Conservation (phyloP, 805 yeast species). For the Hanseniaspora valbyensis region DNA sequence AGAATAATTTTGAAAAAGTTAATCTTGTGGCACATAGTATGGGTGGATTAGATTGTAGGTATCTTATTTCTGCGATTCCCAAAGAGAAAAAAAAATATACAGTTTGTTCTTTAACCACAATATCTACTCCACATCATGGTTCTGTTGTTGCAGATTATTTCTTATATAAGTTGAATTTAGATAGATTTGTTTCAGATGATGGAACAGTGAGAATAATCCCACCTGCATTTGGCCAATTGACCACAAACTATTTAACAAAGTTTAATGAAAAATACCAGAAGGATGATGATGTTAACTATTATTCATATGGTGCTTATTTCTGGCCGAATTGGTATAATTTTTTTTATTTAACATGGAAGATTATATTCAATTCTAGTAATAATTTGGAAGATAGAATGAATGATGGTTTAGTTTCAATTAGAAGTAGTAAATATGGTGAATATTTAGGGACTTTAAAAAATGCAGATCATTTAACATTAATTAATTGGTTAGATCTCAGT, state of each 20-base stretch:
- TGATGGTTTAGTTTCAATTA: constrained; percentile 78
- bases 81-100: constrained; percentile 34
- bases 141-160: constrained; percentile 66
- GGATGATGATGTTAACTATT: constrained; percentile 56
- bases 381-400: constrained; percentile 39
- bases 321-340: constrained; percentile 51
- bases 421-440: constrained; percentile 73
- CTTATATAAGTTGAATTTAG: constrained; percentile 19
- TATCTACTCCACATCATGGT: constrained; percentile 83
- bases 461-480: constrained; percentile 77
- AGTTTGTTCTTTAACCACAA: constrained; percentile 68
- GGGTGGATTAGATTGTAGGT: constrained; percentile 87
- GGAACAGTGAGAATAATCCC: constrained; percentile 27
- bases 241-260: constrained; percentile 40
- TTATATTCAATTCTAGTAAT: constrained; percentile 37
- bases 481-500: constrained; percentile 55
- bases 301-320: constrained; percentile 73
- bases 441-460: constrained; percentile 66
- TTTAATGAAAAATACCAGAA: constrained; percentile 47
- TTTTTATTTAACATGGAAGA: constrained; percentile 53
- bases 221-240: constrained; percentile 49
- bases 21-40: constrained; percentile 81
- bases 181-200: constrained; percentile 20
- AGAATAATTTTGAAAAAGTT: constrained; percentile 37
- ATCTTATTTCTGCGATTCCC: constrained; percentile 48